Percentiles rank a stretch among this genome's conserved stretches.
These are phyloP conservation scores for Capsicum chinense DNA, from an alignment of 257 asterid genomes.

Conservation along the genomic window DNA sequence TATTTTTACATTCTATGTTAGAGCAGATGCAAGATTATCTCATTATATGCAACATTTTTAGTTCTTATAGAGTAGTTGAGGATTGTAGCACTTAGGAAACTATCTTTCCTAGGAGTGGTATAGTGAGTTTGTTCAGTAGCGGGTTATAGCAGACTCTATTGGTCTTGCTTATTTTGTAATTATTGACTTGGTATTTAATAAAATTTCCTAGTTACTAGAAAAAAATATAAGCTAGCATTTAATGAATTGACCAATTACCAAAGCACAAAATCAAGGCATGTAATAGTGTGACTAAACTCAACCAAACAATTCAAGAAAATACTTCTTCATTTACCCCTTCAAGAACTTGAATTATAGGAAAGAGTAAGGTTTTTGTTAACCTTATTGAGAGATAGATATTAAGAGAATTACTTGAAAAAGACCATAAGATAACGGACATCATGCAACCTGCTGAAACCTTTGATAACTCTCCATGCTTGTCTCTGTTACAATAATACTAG, in stretches of 20 bases:
- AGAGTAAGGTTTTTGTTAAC: slow-evolving; percentile 19
- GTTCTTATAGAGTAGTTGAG: background rate
- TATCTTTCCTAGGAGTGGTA: too few species aligned
- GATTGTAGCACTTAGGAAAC: background rate
- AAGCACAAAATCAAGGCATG: background rate
- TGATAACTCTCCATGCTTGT: too few species aligned
- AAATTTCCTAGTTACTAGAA: too few species aligned
- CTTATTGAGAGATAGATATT: slow-evolving; percentile 12
- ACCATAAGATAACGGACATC: background rate
- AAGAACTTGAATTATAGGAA: slow-evolving; percentile 64
- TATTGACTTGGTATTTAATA: too few species aligned
- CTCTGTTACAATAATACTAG: too few species aligned
- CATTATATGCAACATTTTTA: background rate
- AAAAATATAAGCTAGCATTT: too few species aligned
- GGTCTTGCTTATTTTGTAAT: too few species aligned
- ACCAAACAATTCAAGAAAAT: slow-evolving; percentile 81
- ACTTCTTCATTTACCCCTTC: slow-evolving; percentile 84
- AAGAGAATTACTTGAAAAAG: background rate
- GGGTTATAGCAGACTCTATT: too few species aligned
- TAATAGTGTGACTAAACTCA: slow-evolving; percentile 39
- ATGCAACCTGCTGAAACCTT: background rate
- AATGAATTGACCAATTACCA: too few species aligned
- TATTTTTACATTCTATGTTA: background rate
- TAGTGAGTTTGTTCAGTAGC: too few species aligned
- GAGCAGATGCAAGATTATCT: background rate